A percentile compares a stretch with the other conserved stretches of the same genome.
Conservation (phyloP, 164 flowering plant genomes). For the Taxillus chinensis region DNA sequence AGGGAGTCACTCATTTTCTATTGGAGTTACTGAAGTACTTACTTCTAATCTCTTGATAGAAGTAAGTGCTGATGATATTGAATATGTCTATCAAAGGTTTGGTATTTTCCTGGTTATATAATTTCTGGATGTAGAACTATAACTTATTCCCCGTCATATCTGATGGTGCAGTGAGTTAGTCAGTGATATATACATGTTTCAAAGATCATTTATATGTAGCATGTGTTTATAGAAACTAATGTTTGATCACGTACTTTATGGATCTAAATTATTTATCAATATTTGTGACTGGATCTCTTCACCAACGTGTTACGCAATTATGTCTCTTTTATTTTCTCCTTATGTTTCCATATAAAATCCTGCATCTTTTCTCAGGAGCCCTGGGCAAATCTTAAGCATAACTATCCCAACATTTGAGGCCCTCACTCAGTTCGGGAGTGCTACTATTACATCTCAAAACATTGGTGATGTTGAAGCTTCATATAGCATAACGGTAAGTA, state of each 20-base stretch:
- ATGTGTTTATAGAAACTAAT: too few species aligned
- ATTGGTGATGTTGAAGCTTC: slow-evolving; percentile 90
- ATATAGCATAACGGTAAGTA: slow-evolving; percentile 76
- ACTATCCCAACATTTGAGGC: slow-evolving; percentile 90
- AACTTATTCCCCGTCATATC: too few species aligned
- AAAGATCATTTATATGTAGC: too few species aligned
- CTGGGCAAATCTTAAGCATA: slow-evolving; percentile 72
- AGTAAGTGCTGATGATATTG: slow-evolving; percentile 86
- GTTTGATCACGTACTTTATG: too few species aligned
- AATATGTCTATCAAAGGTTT: slow-evolving; percentile 87
- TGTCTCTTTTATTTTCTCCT: too few species aligned
- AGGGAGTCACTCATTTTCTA: slow-evolving; percentile 79
- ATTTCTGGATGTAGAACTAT: too few species aligned
- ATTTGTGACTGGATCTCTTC: too few species aligned
- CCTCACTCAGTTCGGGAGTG: slow-evolving; percentile 77
- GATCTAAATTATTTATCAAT: too few species aligned
- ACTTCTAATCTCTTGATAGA: slow-evolving; percentile 77
- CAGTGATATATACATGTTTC: too few species aligned
- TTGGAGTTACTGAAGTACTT: slow-evolving; percentile 81
- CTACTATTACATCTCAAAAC: slow-evolving; percentile 61
- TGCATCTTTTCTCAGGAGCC: slow-evolving; percentile 52
- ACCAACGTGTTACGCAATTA: too few species aligned
- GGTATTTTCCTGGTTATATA: neutral
- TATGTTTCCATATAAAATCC: too few species aligned
- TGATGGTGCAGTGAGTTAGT: too few species aligned